A percentile compares a stretch with the other conserved stretches of the same genome.
phyloP scores from a whole-genome alignment of 768 basidiomycete genomes.

The Suillus occidentalis region DNA sequence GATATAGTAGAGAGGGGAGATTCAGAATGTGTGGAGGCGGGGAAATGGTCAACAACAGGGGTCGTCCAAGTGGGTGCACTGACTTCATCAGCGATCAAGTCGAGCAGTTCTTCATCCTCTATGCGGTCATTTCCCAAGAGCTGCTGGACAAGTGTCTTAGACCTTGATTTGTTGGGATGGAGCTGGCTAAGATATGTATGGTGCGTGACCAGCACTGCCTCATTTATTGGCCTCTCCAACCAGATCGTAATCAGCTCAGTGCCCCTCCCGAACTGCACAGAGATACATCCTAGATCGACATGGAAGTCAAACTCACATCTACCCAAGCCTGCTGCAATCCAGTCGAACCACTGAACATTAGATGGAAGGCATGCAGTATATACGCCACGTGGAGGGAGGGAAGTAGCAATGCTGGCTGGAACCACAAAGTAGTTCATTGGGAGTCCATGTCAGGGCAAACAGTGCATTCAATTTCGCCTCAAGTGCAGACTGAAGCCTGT shows the following conservation, averaged over 20 bases:
- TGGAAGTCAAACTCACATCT: slow-evolving; percentile 74
- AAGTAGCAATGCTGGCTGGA: slow-evolving; percentile 66
- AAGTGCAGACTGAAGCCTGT: slow-evolving; percentile 69
- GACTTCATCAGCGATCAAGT: slow-evolving; percentile 51
- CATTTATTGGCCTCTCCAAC: slow-evolving; percentile 51
- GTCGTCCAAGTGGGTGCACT: slow-evolving; percentile 68
- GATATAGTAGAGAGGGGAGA: slow-evolving; percentile 62
- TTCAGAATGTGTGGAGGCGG: slow-evolving; percentile 47
- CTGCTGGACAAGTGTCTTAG: slow-evolving; percentile 73
- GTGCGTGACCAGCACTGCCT: slow-evolving; percentile 15
- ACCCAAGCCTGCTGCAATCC: slow-evolving; percentile 72
- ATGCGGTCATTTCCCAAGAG: slow-evolving; percentile 69
- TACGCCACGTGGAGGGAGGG: slow-evolving; percentile 69
- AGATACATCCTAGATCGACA: slow-evolving; percentile 78
- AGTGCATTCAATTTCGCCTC: slow-evolving; percentile 72
- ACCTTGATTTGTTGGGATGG: slow-evolving; percentile 12
- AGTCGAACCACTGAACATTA: slow-evolving; percentile 78
- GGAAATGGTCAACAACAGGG: slow-evolving; percentile 62
- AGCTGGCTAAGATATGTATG: slow-evolving; percentile 18
- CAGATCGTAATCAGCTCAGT: slow-evolving; percentile 62
- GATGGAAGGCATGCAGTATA: slow-evolving; percentile 69
- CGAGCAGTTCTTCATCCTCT: slow-evolving; percentile 72
- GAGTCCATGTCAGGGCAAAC: slow-evolving; percentile 66
- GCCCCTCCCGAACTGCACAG: slow-evolving; percentile 54
- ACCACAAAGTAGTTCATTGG: slow-evolving; percentile 61